A percentile compares a stretch with the other conserved stretches of the same genome.
Conservation (phyloP, 768 basidiomycete genomes). For the Boletus reticulatus region DNA sequence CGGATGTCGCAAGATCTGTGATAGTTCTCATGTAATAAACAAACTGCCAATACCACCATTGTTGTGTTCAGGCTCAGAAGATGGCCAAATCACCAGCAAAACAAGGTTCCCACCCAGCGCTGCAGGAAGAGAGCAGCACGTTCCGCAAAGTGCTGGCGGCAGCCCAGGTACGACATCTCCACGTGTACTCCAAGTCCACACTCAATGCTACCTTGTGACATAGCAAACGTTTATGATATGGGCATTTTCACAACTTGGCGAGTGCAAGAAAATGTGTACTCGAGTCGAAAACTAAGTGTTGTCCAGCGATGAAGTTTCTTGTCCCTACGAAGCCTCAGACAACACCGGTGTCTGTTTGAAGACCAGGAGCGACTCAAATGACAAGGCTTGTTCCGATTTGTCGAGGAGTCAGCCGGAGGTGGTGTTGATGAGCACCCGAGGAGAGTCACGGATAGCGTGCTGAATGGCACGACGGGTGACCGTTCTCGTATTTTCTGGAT, state of each 20-base stretch:
- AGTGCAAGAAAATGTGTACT: slow-evolving; percentile 15
- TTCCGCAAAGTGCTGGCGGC: slow-evolving; percentile 36
- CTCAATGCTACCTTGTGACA: slow-evolving; percentile 8
- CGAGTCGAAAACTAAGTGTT: not conserved
- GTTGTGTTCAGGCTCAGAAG: not conserved
- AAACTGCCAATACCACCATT: too few species aligned
- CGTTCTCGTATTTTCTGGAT: too few species aligned
- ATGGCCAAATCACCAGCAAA: slow-evolving; percentile 27
- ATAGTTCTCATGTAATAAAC: too few species aligned
- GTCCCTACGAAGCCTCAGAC: slow-evolving; percentile 34
- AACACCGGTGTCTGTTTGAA: slow-evolving; percentile 19
- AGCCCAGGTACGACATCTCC: slow-evolving; percentile 40
- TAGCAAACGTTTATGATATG: slow-evolving; percentile 72
- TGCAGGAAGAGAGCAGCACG: slow-evolving; percentile 34
- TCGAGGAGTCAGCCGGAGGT: too few species aligned
- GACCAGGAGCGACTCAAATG: too few species aligned
- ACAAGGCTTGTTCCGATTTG: too few species aligned
- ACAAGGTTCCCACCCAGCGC: slow-evolving; percentile 22
- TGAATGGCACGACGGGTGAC: too few species aligned
- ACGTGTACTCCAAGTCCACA: slow-evolving; percentile 1
- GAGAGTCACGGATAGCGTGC: too few species aligned
- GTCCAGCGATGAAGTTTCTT: slow-evolving; percentile 46
- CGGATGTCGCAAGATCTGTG: too few species aligned
- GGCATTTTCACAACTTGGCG: slow-evolving; percentile 63
- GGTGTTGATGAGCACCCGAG: too few species aligned